A percentile compares a stretch with the other conserved stretches of the same genome.
Evolutionary conservation across 225 moss, liverwort and hornwort genomes (phyloP).

Genomic region (Pseudisothecium myosuroides): DNA sequence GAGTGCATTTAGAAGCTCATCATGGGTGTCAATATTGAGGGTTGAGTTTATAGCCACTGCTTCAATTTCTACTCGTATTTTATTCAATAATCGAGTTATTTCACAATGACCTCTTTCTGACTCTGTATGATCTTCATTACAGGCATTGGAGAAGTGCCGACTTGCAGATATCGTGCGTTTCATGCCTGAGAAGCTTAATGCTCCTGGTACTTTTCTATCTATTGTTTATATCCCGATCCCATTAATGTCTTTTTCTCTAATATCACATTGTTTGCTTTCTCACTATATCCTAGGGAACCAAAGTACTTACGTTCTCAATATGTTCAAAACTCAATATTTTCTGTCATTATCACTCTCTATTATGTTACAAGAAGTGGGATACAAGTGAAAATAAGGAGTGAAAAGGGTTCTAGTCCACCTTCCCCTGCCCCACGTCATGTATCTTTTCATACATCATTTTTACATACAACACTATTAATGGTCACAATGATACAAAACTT

Average conservation of each 20-base stretch:
- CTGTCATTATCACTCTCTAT: background rate
- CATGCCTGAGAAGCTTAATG: slow-evolving; percentile 58
- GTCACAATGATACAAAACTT: no score
- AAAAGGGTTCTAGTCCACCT: no score
- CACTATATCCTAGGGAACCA: background rate
- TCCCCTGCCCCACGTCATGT: no score
- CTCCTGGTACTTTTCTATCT: slow-evolving; percentile 26
- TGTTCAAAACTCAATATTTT: background rate
- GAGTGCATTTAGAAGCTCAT: background rate
- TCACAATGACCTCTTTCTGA: background rate
- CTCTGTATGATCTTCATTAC: background rate
- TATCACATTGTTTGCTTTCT: background rate
- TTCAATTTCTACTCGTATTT: background rate
- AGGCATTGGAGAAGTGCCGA: slow-evolving; percentile 61
- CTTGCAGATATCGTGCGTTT: slow-evolving; percentile 29
- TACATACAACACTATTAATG: no score
- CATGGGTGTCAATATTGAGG: background rate
- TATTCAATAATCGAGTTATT: background rate
- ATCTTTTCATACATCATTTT: no score
- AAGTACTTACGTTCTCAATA: background rate
- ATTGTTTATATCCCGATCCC: background rate
- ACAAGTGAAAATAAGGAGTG: background rate
- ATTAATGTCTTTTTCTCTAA: background rate
- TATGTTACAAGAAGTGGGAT: background rate
- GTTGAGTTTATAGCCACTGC: background rate